Conservation (phyloP, 2,329 filamentous ascomycete genomes). For the Cladosporium sp. region DNA sequence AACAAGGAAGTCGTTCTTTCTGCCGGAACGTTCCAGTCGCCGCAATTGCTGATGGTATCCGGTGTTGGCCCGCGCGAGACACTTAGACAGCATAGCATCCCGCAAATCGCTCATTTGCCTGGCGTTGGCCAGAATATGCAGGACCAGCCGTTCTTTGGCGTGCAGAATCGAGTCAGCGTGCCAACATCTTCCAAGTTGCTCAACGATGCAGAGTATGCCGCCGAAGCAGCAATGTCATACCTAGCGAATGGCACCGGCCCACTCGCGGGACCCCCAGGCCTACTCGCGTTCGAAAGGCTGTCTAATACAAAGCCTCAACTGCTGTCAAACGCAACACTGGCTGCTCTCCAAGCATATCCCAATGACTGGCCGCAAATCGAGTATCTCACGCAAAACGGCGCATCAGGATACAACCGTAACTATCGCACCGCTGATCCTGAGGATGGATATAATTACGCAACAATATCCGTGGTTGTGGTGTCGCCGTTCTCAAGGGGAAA, state of each 20-base stretch:
- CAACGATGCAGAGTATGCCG: constrained; percentile 15
- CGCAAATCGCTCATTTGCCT: constrained; percentile 21
- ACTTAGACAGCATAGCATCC: constrained; percentile 29
- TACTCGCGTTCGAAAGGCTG: constrained; percentile 26
- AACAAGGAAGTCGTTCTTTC: constrained; percentile 42
- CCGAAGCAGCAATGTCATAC: constrained; percentile 15
- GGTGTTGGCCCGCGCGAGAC: constrained; percentile 28
- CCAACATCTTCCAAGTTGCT: constrained; percentile 15
- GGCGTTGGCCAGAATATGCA: constrained; percentile 29
- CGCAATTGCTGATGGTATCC: constrained; percentile 34
- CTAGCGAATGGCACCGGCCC: constrained; percentile 19
- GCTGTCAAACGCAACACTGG: constrained; percentile 14
- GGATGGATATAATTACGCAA: constrained; percentile 30
- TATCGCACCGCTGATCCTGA: constrained; percentile 22
- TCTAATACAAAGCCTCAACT: constrained; percentile 16
- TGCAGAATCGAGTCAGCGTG: constrained; percentile 21
- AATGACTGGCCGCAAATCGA: constrained; percentile 35
- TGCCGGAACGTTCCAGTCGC: constrained; percentile 40
- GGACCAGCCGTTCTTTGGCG: constrained; percentile 35
- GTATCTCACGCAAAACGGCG: constrained; percentile 15
- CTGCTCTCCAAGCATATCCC: constrained; percentile 21
- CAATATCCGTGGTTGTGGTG: constrained; percentile 29
- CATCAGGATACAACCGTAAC: constrained; percentile 15
- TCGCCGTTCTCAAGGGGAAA: constrained; percentile 33
- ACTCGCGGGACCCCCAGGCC: constrained; percentile 21